A percentile compares a stretch with the other conserved stretches of the same genome.
Evolutionary conservation across 2,329 filamentous ascomycete genomes (phyloP).

Genomic region (Epichloe coenophiala): DNA sequence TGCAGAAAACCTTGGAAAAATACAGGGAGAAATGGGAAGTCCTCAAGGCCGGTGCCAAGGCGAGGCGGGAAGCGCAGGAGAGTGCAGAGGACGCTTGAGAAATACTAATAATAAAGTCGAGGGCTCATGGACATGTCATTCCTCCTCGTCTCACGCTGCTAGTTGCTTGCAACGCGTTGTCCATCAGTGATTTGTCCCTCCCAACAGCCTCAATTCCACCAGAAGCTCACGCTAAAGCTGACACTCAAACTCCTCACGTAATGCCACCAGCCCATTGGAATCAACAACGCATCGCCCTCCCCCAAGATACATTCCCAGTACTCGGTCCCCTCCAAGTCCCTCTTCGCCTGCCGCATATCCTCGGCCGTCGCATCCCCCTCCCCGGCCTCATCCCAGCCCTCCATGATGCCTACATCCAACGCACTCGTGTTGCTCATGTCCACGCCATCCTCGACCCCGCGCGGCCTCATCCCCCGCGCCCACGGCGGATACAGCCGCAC

Average conservation of each 20-base stretch:
- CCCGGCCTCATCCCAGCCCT: conserved; percentile 40
- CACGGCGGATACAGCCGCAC: conserved; percentile 70
- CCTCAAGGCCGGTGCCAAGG: conserved; percentile 47
- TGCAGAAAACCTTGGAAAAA: conserved; percentile 41
- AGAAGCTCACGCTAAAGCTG: conserved; percentile 93
- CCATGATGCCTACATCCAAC: conserved; percentile 60
- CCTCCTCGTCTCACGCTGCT: no score
- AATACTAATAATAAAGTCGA: not conserved
- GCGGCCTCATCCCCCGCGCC: conserved; percentile 45
- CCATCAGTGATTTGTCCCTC: no score
- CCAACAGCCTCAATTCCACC: conserved; percentile 54
- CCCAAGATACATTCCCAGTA: conserved; percentile 69
- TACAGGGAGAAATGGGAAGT: conserved; percentile 50
- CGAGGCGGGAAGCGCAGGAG: conserved; percentile 28
- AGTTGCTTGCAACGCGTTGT: no score
- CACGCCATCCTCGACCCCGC: conserved; percentile 53
- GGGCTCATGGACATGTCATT: no score
- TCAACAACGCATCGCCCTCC: conserved; percentile 75
- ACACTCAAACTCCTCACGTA: conserved; percentile 76
- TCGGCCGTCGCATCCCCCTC: conserved; percentile 12
- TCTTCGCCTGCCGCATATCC: conserved; percentile 25
- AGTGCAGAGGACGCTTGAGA: conserved; percentile 20
- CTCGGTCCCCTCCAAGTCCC: conserved; percentile 41
- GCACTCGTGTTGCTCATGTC: conserved; percentile 87
- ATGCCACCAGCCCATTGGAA: conserved; percentile 96